Evolutionary conservation across 495 filamentous ascomycete genomes (phyloP), one percentile per base, ranked within the genome.

Genomic region (Choiromyces venosus): DNA sequence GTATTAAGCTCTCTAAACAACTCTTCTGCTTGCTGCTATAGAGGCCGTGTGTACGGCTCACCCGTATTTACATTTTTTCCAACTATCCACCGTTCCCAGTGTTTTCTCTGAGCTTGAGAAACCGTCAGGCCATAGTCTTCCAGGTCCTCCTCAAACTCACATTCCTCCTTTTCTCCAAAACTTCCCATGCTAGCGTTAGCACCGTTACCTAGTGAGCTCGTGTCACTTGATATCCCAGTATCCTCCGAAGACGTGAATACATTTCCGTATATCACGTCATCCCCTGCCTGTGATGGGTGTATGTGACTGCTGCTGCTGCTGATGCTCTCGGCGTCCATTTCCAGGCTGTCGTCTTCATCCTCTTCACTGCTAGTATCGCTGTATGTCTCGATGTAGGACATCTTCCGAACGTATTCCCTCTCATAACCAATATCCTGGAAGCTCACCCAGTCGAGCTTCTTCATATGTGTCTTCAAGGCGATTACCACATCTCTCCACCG

Each of bases 191-290:
- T 72, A 77, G 70, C 66, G 66, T 77, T 77, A 77, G 75, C 73
- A 72, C 69, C 61, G 65, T 70, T 64, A 2, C 74, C 75, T 37
- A 67, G 76, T 42, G 75, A 77, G 66, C 73, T 76, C 75, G 72
- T 76, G 66, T 72, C 76, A 40, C 76, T 78, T 39, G 56, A 79
- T n/a, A 73, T 74, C n/a, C 77, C 77, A 69, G 76, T 71, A 65
- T 74, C 69, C 25, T 79, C 70, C 16, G 76, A 79, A 2, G 77
- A 77, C 40, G 77, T 80, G 71, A 80, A 80, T 33, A 80, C 78
- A 68, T 80, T 80, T 66, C 78, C 78, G 64, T 80, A 80, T 77
- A 80, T 79, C 64, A 80, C 78, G 42, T 80, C 78, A 66, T 76
- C 77, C 39, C 74, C 78, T 37, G 71, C 68, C 68, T 79, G 78